Evolutionary conservation across 75 land plant genomes (phyloP), one percentile per base, ranked within the genome.

Genomic region (Selaginella moellendorffii): DNA sequence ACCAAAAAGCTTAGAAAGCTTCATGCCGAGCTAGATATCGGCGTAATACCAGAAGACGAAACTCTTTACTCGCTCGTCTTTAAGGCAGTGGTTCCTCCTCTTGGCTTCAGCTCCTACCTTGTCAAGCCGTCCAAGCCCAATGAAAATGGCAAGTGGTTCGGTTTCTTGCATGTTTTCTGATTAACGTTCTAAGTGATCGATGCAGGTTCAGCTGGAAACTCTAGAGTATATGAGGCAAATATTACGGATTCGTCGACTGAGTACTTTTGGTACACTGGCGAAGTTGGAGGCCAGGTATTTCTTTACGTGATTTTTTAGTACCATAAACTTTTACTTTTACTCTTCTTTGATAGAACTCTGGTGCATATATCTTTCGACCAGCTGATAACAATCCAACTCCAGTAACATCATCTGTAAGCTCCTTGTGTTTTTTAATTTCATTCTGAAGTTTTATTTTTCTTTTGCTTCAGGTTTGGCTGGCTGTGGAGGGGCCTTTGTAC

Each of bases 331-430:
- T n/a, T n/a, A n/a, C n/a, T n/a, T n/a, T n/a, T n/a, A n/a, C n/a
- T n/a, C n/a, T n/a, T n/a, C n/a, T n/a, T n/a, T n/a, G n/a, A 14
- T 14, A 36, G 46, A 36, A 36, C 46, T 36, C 86, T 80, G 89
- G 89, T 28, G 89, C 89, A 31, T 86, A 86, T 68, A 70, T 86
- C 8, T 83, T 86, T 51, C 86, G 89, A 25, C 89, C 89, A 29
- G 80, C 83, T 74, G 68, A 65, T 31, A 78, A 78, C 53, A 54
- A 27, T 29, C 30, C 77, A 0, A 53, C 71, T n/a, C 73, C 76
- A 25, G 52, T 76, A 42, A 63, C 62, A 20, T 42, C 52, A 30
- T 62, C 69, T 78, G 87, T 81, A 78, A 36, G 46, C 14, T 36
- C 14, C 5, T 14, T 36, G n/a, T n/a, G n/a, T n/a, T n/a, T n/a